Conservation (phyloP, 2,329 filamentous ascomycete genomes). For the Albifimbria verrucaria region DNA sequence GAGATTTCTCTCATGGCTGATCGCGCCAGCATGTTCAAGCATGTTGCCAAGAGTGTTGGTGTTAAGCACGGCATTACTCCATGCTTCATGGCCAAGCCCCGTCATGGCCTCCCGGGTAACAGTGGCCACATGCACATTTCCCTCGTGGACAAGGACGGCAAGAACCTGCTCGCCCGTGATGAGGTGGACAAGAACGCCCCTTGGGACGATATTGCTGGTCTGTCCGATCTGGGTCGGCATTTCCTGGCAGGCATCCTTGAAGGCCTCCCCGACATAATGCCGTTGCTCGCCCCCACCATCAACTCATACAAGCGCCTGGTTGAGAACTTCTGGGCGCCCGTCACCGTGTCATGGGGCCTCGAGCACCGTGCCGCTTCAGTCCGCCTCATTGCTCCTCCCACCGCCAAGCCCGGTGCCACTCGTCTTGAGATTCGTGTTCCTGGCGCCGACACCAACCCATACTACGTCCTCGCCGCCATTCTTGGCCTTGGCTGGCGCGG, state of each 20-base stretch:
- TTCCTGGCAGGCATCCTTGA: conserved; percentile 90
- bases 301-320: conserved; percentile 98
- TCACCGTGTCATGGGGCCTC: conserved; percentile 94
- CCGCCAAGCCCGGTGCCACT: conserved; percentile 78
- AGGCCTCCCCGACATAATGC: conserved; percentile 93
- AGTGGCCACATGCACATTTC: conserved; percentile 96
- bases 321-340: conserved; percentile 98
- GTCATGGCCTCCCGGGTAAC: conserved; percentile 87
- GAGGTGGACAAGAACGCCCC: conserved; percentile 66
- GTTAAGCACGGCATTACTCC: conserved; percentile 88
- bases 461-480: conserved; percentile 82
- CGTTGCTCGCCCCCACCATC: conserved; percentile 86
- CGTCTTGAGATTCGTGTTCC: conserved; percentile 90
- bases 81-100: conserved; percentile 98
- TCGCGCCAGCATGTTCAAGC: conserved; percentile 89
- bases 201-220: conserved; percentile 71
- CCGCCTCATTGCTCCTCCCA: conserved; percentile 84
- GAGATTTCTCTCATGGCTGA: conserved; percentile 90
- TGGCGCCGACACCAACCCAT: conserved; percentile 90
- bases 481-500: conserved; percentile 87
- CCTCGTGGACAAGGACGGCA: conserved; percentile 72
- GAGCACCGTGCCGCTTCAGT: conserved; percentile 94
- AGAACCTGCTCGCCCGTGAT: conserved; percentile 79
- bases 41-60: conserved; percentile 85
- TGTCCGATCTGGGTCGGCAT: conserved; percentile 86